Base-by-base conservation (phyloP, 179 eudicot genomes). In the Gypsophila paniculata region DNA sequence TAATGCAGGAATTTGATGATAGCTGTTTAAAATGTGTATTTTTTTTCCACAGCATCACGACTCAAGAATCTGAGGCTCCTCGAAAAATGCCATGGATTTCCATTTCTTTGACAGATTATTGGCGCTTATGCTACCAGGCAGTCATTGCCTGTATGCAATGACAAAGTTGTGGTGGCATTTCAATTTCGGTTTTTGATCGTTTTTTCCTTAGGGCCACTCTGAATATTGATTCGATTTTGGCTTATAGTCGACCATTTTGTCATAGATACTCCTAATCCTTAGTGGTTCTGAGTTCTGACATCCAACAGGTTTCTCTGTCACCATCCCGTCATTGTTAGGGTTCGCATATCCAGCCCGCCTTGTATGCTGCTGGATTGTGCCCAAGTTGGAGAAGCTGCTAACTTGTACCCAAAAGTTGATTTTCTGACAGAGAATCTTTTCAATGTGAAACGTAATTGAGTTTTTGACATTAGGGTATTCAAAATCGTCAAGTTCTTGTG, bases 51-150 rank as follows among this genome's bases (percentile, higher is more conserved):
- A 94, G 96, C 72, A 74, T 85, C 39, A 74, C 78, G 36, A 68
- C 77, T 59, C 78, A 64, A 57, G 85, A 77, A 21, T 61, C 74
- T 5, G 80, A 82, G 74, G 76, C 86, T 77, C 87, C 87, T 68
- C 69, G 83, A 63, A 80, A 78, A 25, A 71, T 83, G 86, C 97
- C 90, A n/a, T 95, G 96, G 97, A 82, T 88, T 69, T 70, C 64
- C 42, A 83, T 92, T 69, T 78, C 92, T 2, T 85, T 53, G 77
- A 88, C 73, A 70, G 96, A 87, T 69, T 92, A 94, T 78, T 95
- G 99, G 99, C 66, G 61, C 74, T 78, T 87, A 64, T 95, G 99
- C 82, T 81, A 78, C 44, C 80, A 84, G 2, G 76, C 87, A 39
- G 74, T 84, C 65, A 68, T 80, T 65, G 66, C 74, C 74, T 25